Percentiles rank a stretch among this genome's conserved stretches.
phyloP scores from a whole-genome alignment of 2,329 filamentous ascomycete genomes.

The Xylariaceae sp. region DNA sequence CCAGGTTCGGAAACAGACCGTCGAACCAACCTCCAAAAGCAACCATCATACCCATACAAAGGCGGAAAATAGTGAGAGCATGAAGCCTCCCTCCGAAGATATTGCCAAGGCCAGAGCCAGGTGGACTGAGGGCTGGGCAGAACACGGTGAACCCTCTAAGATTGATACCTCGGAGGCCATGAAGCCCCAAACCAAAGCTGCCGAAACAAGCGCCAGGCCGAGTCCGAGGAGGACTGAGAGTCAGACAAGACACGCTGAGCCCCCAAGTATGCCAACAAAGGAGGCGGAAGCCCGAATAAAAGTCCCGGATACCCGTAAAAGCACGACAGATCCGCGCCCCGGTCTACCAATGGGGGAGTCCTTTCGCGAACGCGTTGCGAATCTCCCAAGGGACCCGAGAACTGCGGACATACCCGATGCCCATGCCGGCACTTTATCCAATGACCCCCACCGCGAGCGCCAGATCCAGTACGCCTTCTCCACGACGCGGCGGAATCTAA shows the following conservation, averaged over 20 bases:
- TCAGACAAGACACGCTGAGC: neutral
- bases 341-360: too few relatives aligned
- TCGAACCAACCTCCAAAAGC: neutral
- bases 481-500: slow-evolving; percentile 22
- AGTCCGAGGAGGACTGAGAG: neutral
- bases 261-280: neutral
- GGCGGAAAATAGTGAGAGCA: neutral
- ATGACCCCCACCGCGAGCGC: slow-evolving; percentile 13
- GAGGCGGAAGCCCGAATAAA: neutral
- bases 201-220: neutral
- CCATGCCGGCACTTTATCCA: slow-evolving; percentile 3
- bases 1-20: neutral
- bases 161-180: neutral
- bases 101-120: neutral
- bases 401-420: neutral
- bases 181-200: neutral
- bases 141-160: neutral
- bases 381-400: neutral
- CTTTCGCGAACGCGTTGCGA: too few relatives aligned
- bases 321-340: neutral
- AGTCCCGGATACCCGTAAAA: neutral
- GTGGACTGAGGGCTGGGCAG: neutral
- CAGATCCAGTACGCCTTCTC: slow-evolving; percentile 19
- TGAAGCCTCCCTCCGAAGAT: neutral
- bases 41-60: neutral